Percentiles rank a stretch among this genome's conserved stretches.
These are phyloP conservation scores for Alternaria arbusti DNA, from an alignment of 2,329 filamentous ascomycete genomes.

Conservation along the genomic window DNA sequence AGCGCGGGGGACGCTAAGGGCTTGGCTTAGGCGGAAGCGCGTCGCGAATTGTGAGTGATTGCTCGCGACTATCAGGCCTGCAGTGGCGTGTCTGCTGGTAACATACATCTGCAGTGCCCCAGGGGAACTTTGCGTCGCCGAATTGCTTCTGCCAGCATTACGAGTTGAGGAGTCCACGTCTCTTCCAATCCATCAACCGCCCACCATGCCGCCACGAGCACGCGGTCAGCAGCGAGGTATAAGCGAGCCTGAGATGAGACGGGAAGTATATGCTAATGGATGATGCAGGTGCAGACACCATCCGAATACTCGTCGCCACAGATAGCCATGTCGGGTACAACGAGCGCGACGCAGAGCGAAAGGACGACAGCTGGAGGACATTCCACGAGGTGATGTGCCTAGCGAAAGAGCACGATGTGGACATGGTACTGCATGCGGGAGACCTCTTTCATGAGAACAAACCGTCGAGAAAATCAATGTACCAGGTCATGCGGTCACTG, in stretches of 20 bases:
- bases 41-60: slow-evolving; percentile 24
- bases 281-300: slow-evolving; percentile 72
- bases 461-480: slow-evolving; percentile 92
- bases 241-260: slow-evolving; percentile 1
- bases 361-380: slow-evolving; percentile 94
- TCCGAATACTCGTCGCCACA: slow-evolving; percentile 90
- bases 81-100: neutral
- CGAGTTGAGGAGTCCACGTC: neutral
- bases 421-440: slow-evolving; percentile 94
- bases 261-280: slow-evolving; percentile 12
- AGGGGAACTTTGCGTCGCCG: neutral
- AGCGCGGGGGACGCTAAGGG: slow-evolving; percentile 27
- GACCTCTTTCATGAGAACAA: slow-evolving; percentile 99
- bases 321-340: slow-evolving; percentile 98
- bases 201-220: slow-evolving; percentile 35
- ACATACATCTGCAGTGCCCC: neutral
- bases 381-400: slow-evolving; percentile 96
- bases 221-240: slow-evolving; percentile 38
- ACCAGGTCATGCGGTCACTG: slow-evolving; percentile 94
- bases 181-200: neutral
- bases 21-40: slow-evolving; percentile 41
- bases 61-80: neutral
- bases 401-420: slow-evolving; percentile 86
- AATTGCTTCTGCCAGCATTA: neutral
- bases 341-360: slow-evolving; percentile 91